Evolutionary conservation across 2,329 filamentous ascomycete genomes (phyloP).

Genomic region (Emmonsia crescens): DNA sequence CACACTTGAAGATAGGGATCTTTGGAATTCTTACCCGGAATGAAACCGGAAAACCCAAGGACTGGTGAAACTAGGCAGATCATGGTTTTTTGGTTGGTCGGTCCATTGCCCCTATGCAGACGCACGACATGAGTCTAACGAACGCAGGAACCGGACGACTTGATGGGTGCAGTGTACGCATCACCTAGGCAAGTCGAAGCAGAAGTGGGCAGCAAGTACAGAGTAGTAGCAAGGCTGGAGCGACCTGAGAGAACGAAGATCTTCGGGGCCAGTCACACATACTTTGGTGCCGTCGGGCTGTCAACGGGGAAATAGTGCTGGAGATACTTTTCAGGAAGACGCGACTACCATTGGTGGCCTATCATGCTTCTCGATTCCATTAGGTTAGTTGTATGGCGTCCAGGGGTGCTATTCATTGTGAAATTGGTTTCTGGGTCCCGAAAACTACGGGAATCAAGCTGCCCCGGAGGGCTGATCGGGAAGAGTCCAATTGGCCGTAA

Average conservation of each 20-base stretch:
- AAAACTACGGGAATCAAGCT: not conserved
- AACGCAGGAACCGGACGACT: constrained; percentile 1
- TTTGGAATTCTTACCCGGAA: not conserved
- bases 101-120: not conserved
- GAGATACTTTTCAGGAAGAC: not conserved
- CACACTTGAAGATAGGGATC: not conserved
- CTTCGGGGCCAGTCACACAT: not conserved
- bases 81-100: not conserved
- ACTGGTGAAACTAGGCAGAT: not conserved
- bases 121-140: not conserved
- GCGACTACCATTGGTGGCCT: not conserved
- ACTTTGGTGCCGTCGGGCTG: not conserved
- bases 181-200: not conserved
- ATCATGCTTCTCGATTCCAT: not conserved
- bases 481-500: not conserved
- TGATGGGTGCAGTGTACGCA: not conserved
- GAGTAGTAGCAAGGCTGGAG: not conserved
- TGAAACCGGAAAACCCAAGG: not conserved
- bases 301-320: not conserved
- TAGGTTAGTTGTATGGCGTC: not conserved
- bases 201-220: not conserved
- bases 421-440: not conserved
- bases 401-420: not conserved
- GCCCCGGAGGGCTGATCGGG: not conserved
- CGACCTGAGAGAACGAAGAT: not conserved